A percentile compares a stretch with the other conserved stretches of the same genome.
Conservation (phyloP, 2,329 filamentous ascomycete species). For the Arthrobotrys sphaeroides region DNA sequence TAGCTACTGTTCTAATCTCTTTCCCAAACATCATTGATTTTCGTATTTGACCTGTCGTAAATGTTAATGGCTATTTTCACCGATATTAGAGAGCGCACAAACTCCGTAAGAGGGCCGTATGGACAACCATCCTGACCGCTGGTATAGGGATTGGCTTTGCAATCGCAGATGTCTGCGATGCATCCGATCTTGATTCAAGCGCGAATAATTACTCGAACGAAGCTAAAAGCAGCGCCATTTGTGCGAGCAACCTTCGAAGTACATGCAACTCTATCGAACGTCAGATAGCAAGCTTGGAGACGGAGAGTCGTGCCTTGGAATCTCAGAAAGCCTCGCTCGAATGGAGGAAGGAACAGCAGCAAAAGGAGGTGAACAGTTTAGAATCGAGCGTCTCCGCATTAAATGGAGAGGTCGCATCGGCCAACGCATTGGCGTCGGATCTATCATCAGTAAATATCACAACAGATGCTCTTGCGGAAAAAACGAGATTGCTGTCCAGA, state of each 20-base stretch:
- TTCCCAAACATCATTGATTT: no score
- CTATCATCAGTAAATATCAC: neutral
- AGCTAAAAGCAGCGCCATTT: neutral
- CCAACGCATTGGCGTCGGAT: neutral
- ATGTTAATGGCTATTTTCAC: neutral
- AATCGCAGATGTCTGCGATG: constrained; percentile 14
- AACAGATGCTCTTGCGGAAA: constrained; percentile 12
- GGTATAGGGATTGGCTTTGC: constrained; percentile 22
- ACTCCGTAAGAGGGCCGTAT: constrained; percentile 21
- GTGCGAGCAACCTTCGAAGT: constrained; percentile 7
- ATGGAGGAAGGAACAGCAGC: constrained; percentile 18
- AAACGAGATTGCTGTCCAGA: constrained; percentile 8
- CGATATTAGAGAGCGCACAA: constrained; percentile 6
- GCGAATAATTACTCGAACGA: constrained; percentile 5
- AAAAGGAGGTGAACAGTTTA: constrained; percentile 1
- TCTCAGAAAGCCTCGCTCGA: constrained; percentile 29
- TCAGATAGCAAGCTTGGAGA: constrained; percentile 16
- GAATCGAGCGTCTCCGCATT: constrained; percentile 15
- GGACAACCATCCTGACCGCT: constrained; percentile 26
- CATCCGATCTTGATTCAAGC: constrained; percentile 14
- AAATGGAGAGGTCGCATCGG: constrained; percentile 13
- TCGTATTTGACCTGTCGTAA: neutral
- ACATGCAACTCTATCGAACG: constrained; percentile 22
- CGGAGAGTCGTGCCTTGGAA: constrained; percentile 18
- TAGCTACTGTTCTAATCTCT: neutral